These are phyloP conservation scores for Drechslerella coelobrocha DNA, from an alignment of 2,329 filamentous ascomycete genomes.

Conservation along the genomic window DNA sequence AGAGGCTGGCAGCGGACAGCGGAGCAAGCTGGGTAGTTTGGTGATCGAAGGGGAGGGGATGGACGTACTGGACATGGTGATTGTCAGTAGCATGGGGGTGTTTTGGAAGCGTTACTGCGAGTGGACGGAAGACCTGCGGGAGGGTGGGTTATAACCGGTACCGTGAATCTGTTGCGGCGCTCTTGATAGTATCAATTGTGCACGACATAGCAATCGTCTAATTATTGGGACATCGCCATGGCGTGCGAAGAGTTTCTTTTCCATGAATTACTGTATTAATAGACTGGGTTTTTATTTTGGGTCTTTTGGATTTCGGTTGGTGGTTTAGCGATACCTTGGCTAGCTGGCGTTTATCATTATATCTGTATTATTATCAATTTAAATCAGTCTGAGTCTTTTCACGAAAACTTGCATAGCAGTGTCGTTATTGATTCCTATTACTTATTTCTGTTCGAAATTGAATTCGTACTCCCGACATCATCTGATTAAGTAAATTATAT, in stretches of 20 bases:
- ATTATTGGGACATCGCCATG: too few species aligned
- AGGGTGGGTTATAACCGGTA: constrained; percentile 23
- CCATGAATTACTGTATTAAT: too few species aligned
- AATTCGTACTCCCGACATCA: too few species aligned
- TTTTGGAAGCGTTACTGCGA: constrained; percentile 89
- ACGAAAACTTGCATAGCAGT: too few species aligned
- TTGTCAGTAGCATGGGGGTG: constrained; percentile 87
- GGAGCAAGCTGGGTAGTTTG: constrained; percentile 91
- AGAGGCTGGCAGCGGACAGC: constrained; percentile 55
- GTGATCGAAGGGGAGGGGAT: constrained; percentile 87
- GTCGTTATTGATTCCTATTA: too few species aligned
- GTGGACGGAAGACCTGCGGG: constrained; percentile 48
- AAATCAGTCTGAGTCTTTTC: too few species aligned
- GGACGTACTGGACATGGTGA: constrained; percentile 92
- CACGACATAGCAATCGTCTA: too few species aligned
- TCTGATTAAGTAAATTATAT: background rate
- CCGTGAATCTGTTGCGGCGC: too few species aligned
- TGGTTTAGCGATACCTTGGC: background rate
- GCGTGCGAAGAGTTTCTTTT: too few species aligned
- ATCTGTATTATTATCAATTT: background rate
- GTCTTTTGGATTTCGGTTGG: constrained; percentile 1
- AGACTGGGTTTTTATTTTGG: background rate
- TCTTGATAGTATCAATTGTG: too few species aligned
- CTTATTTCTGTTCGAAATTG: too few species aligned
- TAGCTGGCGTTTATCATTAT: background rate